Conservation (phyloP, 1,284 basidiomycete species). For the Singerocomus inundabilis region DNA sequence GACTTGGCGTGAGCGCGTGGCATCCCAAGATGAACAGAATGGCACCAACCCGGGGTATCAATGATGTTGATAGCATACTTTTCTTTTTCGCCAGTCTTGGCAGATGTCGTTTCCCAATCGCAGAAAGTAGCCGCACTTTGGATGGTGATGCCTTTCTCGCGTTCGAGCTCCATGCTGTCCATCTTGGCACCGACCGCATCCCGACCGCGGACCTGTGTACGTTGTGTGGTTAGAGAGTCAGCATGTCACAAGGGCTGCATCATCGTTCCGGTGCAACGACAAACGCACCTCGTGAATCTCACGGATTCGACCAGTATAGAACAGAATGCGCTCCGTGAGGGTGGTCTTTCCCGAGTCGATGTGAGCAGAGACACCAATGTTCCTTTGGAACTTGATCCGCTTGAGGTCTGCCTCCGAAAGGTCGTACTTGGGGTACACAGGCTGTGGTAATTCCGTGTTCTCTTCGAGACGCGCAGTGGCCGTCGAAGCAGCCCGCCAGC, state of each 20-base stretch:
- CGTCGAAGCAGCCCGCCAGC: slow-evolving; percentile 31
- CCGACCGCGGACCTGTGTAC: slow-evolving; percentile 74
- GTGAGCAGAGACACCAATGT: slow-evolving; percentile 87
- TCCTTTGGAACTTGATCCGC: slow-evolving; percentile 66
- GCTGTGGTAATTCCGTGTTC: slow-evolving; percentile 12
- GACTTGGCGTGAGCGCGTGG: not conserved
- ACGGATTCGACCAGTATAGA: slow-evolving; percentile 94
- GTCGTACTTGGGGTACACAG: slow-evolving; percentile 37
- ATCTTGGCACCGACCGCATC: slow-evolving; percentile 99
- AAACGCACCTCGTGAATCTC: slow-evolving; percentile 96
- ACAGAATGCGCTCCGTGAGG: slow-evolving; percentile 95
- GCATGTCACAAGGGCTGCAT: not conserved
- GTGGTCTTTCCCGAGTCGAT: slow-evolving; percentile 99
- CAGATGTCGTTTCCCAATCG: slow-evolving; percentile 84
- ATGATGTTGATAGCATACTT: slow-evolving; percentile 98
- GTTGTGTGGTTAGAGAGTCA: not conserved
- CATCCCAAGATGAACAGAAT: not conserved
- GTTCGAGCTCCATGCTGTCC: slow-evolving; percentile 99
- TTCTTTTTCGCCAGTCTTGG: slow-evolving; percentile 63
- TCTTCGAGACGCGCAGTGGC: slow-evolving; percentile 16
- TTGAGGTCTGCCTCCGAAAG: slow-evolving; percentile 58
- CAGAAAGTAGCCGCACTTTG: slow-evolving; percentile 98
- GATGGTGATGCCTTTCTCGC: slow-evolving; percentile 99
- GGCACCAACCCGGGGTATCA: slow-evolving; percentile 92
- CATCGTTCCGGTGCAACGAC: not conserved